A percentile compares a stretch with the other conserved stretches of the same genome.
phyloP scores from a whole-genome alignment of 2,329 filamentous ascomycete species.

The Colletotrichum sp. region DNA sequence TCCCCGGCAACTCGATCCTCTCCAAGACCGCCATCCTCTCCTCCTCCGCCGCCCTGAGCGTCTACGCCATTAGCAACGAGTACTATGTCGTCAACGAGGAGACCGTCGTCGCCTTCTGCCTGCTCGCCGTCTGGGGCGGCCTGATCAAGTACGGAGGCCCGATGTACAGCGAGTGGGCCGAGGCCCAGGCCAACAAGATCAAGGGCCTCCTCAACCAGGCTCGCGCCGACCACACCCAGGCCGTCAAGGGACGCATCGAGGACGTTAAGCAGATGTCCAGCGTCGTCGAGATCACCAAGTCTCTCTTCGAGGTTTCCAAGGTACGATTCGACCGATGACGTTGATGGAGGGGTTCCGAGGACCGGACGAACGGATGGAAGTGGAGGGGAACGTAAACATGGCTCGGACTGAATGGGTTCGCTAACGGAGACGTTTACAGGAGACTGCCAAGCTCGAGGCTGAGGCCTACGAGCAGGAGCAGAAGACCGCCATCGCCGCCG shows the following conservation, averaged over 20 bases:
- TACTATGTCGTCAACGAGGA: constrained; percentile 99
- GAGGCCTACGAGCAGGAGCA: constrained; percentile 98
- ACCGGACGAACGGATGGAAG: background rate
- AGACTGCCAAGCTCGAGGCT: constrained; percentile 95
- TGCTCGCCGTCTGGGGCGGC: constrained; percentile 90
- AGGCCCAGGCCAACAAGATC: constrained; percentile 89
- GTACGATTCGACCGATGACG: constrained; percentile 51
- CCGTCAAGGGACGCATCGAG: constrained; percentile 92
- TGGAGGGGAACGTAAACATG: background rate
- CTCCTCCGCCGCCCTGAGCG: constrained; percentile 85
- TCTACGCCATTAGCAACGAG: constrained; percentile 98
- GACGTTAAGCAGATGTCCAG: constrained; percentile 93
- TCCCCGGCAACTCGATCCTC: constrained; percentile 89
- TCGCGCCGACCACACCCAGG: constrained; percentile 91
- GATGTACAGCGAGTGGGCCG: constrained; percentile 90
- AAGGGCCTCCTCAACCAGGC: constrained; percentile 94
- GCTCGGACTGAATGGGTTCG: background rate
- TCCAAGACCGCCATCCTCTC: constrained; percentile 98
- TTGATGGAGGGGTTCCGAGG: background rate
- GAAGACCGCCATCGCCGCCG: constrained; percentile 86
- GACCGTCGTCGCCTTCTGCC: constrained; percentile 89
- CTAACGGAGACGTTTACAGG: constrained; percentile 55
- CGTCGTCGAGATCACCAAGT: constrained; percentile 96
- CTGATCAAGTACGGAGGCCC: constrained; percentile 95
- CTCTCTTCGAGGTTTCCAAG: constrained; percentile 97